phyloP scores from a whole-genome alignment of 768 basidiomycete species.

The Mycena capillaripes region DNA sequence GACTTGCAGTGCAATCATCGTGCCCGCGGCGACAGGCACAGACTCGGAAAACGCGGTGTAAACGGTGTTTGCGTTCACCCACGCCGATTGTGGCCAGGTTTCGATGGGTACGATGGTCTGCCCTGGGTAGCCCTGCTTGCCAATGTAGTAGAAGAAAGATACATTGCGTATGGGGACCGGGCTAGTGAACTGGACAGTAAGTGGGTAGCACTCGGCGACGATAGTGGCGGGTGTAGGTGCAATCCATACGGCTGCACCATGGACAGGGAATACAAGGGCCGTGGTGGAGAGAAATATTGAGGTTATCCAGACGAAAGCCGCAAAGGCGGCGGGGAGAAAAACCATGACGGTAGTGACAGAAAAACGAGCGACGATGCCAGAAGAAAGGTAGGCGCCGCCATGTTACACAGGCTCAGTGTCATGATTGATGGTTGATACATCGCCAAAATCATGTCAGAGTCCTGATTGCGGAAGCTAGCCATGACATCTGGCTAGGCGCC shows the following conservation, averaged over 20 bases:
- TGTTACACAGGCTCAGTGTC: no score
- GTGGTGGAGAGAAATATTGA: background rate
- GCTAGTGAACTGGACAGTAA: background rate
- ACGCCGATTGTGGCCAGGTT: background rate
- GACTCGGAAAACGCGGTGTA: background rate
- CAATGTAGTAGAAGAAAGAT: constrained; percentile 5
- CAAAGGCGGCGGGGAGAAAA: background rate
- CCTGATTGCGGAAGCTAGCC: no score
- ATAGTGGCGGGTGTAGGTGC: background rate
- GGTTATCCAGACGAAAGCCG: background rate
- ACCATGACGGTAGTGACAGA: background rate
- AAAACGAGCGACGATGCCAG: no score
- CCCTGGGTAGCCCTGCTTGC: background rate
- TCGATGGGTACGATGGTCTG: background rate
- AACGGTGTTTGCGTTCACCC: background rate
- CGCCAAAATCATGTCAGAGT: no score
- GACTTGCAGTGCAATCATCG: background rate
- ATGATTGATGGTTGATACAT: no score
- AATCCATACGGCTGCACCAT: background rate
- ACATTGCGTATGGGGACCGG: background rate
- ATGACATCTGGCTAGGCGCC: no score
- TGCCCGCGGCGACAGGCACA: constrained; percentile 1
- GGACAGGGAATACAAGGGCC: background rate
- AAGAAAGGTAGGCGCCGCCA: no score
- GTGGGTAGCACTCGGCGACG: constrained; percentile 11